Conservation (phyloP, 2,329 filamentous ascomycete genomes). For the Cladosporium sp. region DNA sequence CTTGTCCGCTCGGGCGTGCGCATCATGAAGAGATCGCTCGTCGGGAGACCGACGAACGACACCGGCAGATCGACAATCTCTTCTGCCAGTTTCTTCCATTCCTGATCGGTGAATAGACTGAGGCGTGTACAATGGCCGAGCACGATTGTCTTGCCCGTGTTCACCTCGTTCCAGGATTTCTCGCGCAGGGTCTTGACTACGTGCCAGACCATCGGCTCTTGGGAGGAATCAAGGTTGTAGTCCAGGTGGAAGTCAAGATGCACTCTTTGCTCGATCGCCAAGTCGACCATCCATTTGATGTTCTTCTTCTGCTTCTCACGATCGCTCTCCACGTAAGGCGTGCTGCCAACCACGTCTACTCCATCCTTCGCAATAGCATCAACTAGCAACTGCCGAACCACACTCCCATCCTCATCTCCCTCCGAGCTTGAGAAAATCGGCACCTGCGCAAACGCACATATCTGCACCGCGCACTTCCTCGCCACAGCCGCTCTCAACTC, state of each 20-base stretch:
- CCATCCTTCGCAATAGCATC: constrained; percentile 43
- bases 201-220: constrained; percentile 54
- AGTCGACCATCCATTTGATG: constrained; percentile 62
- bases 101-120: constrained; percentile 53
- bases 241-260: constrained; percentile 73
- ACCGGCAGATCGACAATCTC: constrained; percentile 58
- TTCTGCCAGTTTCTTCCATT: constrained; percentile 53
- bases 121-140: constrained; percentile 70
- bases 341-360: constrained; percentile 65
- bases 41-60: constrained; percentile 68
- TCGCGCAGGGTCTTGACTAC: constrained; percentile 54
- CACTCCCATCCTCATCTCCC: constrained; percentile 34
- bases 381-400: constrained; percentile 43
- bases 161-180: constrained; percentile 48
- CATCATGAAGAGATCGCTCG: constrained; percentile 74
- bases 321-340: constrained; percentile 67
- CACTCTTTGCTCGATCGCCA: constrained; percentile 52
- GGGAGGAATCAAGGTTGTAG: constrained; percentile 60
- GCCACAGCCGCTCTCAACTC: constrained; percentile 52
- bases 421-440: constrained; percentile 59
- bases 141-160: constrained; percentile 51
- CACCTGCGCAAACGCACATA: constrained; percentile 71
- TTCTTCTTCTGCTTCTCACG: constrained; percentile 54
- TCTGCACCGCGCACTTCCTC: constrained; percentile 62
- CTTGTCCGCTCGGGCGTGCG: constrained; percentile 45